A percentile compares a stretch with the other conserved stretches of the same genome.
These are phyloP conservation scores for Rhynchosporium graminicola DNA, from an alignment of 2,329 filamentous ascomycete species.

Conservation along the genomic window DNA sequence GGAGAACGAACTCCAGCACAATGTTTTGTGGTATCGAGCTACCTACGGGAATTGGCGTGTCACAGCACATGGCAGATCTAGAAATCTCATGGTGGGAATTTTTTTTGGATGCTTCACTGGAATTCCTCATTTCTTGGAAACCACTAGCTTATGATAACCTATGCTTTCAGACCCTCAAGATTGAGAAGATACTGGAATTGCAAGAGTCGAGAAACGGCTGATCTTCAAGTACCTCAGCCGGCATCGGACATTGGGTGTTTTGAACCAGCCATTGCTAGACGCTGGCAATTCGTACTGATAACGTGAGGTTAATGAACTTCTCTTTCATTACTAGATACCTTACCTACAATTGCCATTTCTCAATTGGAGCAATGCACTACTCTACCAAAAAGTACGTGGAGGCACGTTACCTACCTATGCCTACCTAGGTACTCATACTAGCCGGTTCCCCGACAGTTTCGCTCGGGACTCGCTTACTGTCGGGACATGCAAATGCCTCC, in stretches of 20 bases:
- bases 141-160: background rate
- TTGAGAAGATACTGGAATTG: background rate
- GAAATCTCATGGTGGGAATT: background rate
- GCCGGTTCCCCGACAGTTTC: too few relatives aligned
- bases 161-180: background rate
- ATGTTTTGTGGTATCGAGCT: background rate
- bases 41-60: background rate
- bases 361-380: too few relatives aligned
- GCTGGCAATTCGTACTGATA: background rate
- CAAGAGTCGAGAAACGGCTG: conserved; percentile 4
- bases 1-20: background rate
- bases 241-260: background rate
- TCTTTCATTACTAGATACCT: too few relatives aligned
- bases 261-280: background rate
- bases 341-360: too few relatives aligned
- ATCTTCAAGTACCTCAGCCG: conserved; percentile 10
- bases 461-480: too few relatives aligned
- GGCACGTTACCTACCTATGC: too few relatives aligned
- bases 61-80: background rate
- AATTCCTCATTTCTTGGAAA: conserved; percentile 2
- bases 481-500: too few relatives aligned
- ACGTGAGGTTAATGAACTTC: background rate
- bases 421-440: too few relatives aligned
- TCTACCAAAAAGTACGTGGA: too few relatives aligned
- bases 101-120: background rate